Evolutionary conservation across 306 rosid species (phyloP).

Genomic region (Quillaja saponaria): DNA sequence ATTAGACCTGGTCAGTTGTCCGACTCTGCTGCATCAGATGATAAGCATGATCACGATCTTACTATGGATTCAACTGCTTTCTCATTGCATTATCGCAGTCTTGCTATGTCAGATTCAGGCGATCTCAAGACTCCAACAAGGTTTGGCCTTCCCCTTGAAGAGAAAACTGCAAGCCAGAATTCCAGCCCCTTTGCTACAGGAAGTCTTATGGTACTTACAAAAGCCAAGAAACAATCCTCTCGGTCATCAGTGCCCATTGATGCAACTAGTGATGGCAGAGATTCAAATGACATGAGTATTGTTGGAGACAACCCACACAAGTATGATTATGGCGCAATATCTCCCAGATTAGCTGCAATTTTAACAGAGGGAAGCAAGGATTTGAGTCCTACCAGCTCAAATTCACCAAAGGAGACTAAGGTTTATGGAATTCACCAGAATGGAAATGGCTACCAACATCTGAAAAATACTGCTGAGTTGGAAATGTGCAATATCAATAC

Average conservation of each 20-base stretch:
- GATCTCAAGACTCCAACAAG: constrained; percentile 77
- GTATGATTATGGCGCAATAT: constrained; percentile 53
- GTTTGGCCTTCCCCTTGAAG: constrained; percentile 46
- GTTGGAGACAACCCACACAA: constrained; percentile 49
- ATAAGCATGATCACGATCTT: constrained; percentile 55
- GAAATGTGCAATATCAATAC: constrained; percentile 24
- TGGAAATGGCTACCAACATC: constrained; percentile 7
- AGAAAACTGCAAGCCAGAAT: constrained; percentile 42
- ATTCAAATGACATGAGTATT: constrained; percentile 78
- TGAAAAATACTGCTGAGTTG: constrained; percentile 15
- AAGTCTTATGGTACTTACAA: constrained; percentile 66
- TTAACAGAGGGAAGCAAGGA: constrained; percentile 57
- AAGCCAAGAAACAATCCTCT: constrained; percentile 41
- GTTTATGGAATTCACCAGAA: constrained; percentile 18
- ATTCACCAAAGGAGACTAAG: constrained; percentile 19
- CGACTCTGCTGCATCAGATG: constrained; percentile 68
- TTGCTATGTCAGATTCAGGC: constrained; percentile 73
- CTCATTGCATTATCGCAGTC: constrained; percentile 88
- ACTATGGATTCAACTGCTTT: constrained; percentile 92
- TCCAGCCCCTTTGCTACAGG: constrained; percentile 43
- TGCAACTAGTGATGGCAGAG: constrained; percentile 46
- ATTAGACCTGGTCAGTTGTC: constrained; percentile 70
- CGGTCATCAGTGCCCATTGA: constrained; percentile 32
- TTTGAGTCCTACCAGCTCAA: constrained; percentile 32
- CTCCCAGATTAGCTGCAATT: constrained; percentile 65